Conservation (phyloP, 2,329 filamentous ascomycete genomes). For the Talaromyces sp. region DNA sequence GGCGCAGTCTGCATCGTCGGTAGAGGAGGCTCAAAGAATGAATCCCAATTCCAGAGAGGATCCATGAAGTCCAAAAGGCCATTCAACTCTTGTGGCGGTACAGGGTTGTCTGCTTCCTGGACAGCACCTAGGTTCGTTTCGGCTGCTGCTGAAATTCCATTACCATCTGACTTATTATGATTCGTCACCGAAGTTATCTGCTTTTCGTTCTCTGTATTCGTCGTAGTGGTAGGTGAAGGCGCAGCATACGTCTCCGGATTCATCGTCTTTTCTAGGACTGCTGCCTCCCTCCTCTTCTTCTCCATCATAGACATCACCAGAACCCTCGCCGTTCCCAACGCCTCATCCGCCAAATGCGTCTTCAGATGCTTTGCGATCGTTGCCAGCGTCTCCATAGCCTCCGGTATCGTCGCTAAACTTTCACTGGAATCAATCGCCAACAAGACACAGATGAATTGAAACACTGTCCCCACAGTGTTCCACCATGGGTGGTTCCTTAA, state of each 20-base stretch:
- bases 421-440: constrained; percentile 41
- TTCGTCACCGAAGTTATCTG: not conserved
- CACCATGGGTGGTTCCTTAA: constrained; percentile 42
- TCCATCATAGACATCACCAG: constrained; percentile 25
- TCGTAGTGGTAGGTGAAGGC: not conserved
- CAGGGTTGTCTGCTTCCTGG: not conserved
- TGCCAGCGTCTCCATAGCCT: constrained; percentile 38
- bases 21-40: constrained; percentile 15
- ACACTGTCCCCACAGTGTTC: constrained; percentile 42
- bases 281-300: constrained; percentile 27
- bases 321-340: constrained; percentile 25
- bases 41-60: constrained; percentile 17
- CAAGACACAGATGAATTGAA: constrained; percentile 44
- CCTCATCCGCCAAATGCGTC: constrained; percentile 32
- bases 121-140: not conserved
- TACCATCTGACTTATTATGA: not conserved
- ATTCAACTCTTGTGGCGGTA: not conserved
- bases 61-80: constrained; percentile 14
- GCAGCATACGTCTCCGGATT: not conserved
- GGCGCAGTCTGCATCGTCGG: not conserved
- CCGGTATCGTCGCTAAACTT: constrained; percentile 34
- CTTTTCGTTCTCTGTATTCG: not conserved
- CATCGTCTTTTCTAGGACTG: constrained; percentile 21
- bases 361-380: constrained; percentile 37
- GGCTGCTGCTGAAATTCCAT: not conserved